Evolutionary conservation across 805 yeast genomes (phyloP).

Genomic region (Cyberlindnera bimundalis): DNA sequence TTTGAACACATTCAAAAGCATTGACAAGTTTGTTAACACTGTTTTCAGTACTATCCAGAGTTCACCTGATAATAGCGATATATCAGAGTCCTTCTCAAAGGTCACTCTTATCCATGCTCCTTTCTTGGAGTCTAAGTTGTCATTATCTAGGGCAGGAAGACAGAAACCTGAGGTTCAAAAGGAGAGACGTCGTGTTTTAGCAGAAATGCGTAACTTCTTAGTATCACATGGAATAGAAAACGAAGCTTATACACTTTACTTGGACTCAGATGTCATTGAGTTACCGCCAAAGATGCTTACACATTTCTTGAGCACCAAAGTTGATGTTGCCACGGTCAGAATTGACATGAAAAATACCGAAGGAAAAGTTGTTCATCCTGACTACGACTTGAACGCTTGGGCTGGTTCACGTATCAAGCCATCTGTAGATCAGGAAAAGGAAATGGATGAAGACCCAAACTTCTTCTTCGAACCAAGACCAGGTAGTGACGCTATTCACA

Average conservation of each 20-base stretch:
- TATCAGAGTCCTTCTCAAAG: slow-evolving; percentile 19
- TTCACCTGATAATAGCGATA: neutral
- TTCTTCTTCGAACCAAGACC: slow-evolving; percentile 19
- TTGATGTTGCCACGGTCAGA: slow-evolving; percentile 32
- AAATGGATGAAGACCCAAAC: slow-evolving; percentile 15
- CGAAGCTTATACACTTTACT: slow-evolving; percentile 30
- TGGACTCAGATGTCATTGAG: slow-evolving; percentile 32
- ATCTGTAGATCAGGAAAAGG: slow-evolving; percentile 17
- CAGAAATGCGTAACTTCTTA: slow-evolving; percentile 28
- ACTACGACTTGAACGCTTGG: slow-evolving; percentile 37
- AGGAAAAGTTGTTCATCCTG: slow-evolving; percentile 17
- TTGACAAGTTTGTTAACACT: slow-evolving; percentile 7
- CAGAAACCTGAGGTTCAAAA: slow-evolving; percentile 21
- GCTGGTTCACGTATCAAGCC: slow-evolving; percentile 30
- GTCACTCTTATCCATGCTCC: slow-evolving; percentile 26
- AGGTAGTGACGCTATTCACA: slow-evolving; percentile 11
- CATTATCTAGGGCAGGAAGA: slow-evolving; percentile 17
- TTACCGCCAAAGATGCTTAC: slow-evolving; percentile 26
- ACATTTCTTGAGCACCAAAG: slow-evolving; percentile 24
- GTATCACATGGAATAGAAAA: slow-evolving; percentile 21
- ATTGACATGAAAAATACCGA: slow-evolving; percentile 23
- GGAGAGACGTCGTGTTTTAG: slow-evolving; percentile 24
- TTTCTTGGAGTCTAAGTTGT: slow-evolving; percentile 12
- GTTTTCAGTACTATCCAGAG: slow-evolving; percentile 8
- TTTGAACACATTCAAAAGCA: slow-evolving; percentile 3